These are phyloP conservation scores for Cymbidium sinense DNA, from an alignment of 106 monocot species.

Conservation along the genomic window DNA sequence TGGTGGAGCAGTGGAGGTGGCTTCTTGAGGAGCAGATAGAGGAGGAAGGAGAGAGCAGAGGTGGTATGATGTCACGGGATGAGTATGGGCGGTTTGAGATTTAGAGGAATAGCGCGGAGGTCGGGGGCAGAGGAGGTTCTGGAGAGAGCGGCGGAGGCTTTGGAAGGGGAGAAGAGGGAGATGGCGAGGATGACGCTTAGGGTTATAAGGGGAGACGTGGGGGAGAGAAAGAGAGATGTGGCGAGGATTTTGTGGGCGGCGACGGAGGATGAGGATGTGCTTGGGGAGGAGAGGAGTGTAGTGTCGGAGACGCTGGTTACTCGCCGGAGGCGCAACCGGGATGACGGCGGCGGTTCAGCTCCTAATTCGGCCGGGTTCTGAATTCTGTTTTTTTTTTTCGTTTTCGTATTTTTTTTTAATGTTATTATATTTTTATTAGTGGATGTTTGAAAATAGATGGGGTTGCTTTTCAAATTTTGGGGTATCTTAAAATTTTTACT, in stretches of 20 bases:
- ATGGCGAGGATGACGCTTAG: slow-evolving; percentile 31
- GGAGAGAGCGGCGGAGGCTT: slow-evolving; percentile 14
- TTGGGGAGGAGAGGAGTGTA: slow-evolving; percentile 19
- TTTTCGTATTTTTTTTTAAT: not conserved
- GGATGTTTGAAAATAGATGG: too few species aligned
- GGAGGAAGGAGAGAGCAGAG: slow-evolving; percentile 28
- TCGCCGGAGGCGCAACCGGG: slow-evolving; percentile 14
- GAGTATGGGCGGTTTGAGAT: slow-evolving; percentile 65
- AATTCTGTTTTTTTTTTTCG: not conserved
- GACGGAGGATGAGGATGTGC: slow-evolving; percentile 9
- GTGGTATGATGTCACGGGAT: slow-evolving; percentile 55
- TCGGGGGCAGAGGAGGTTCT: slow-evolving; percentile 48
- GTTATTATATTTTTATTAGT: not conserved
- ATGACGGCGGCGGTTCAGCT: slow-evolving; percentile 1
- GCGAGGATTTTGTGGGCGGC: slow-evolving; percentile 13
- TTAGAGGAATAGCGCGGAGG: slow-evolving; percentile 48
- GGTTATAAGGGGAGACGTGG: slow-evolving; percentile 37
- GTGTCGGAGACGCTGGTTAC: slow-evolving; percentile 40
- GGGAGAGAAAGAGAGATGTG: slow-evolving; percentile 4
- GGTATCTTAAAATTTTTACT: too few species aligned
- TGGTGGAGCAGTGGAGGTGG: slow-evolving; percentile 41
- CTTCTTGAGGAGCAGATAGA: slow-evolving; percentile 20
- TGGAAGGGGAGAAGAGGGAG: slow-evolving; percentile 14
- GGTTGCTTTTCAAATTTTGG: too few species aligned
- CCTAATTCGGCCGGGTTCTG: slow-evolving; percentile 5